A percentile compares a stretch with the other conserved stretches of the same genome.
phyloP scores from a whole-genome alignment of 306 rosid species.

The Delonix regia region DNA sequence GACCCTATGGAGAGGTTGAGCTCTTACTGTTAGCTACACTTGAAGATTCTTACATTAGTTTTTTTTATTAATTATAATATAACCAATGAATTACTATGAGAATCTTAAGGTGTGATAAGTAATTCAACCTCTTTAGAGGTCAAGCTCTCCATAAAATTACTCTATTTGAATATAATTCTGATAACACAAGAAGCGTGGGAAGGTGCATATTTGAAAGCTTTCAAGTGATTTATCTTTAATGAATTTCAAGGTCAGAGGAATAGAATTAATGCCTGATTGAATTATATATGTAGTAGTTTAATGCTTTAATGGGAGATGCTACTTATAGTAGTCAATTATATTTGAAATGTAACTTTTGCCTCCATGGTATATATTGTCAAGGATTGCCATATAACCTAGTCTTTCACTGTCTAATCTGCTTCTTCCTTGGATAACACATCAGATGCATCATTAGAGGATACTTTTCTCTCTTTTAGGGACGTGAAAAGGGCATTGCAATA shows the following conservation, averaged over 20 bases:
- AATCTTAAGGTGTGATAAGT: not conserved
- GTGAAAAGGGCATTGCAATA: constrained; percentile 87
- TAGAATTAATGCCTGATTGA: not conserved
- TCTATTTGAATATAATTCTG: constrained; percentile 24
- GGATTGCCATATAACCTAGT: not conserved
- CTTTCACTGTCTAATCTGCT: not conserved
- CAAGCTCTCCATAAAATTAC: not conserved
- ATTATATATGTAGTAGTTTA: not conserved
- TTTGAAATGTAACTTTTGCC: not conserved
- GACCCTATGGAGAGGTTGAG: not conserved
- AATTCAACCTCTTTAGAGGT: not conserved
- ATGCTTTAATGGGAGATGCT: not conserved
- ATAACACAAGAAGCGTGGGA: constrained; percentile 8
- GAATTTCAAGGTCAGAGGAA: not conserved
- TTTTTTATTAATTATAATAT: not conserved
- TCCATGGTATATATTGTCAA: not conserved
- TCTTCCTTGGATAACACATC: constrained; percentile 14
- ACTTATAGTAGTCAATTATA: not conserved
- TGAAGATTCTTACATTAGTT: not conserved
- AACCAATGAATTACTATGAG: not conserved
- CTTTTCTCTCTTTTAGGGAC: constrained; percentile 59
- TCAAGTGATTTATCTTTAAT: constrained; percentile 22
- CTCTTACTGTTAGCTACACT: not conserved
- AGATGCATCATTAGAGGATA: constrained; percentile 3
- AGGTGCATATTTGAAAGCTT: not conserved